Base-by-base conservation (phyloP, 371 early-diverging fungal species). In the Rhizopus arrhizus region DNA sequence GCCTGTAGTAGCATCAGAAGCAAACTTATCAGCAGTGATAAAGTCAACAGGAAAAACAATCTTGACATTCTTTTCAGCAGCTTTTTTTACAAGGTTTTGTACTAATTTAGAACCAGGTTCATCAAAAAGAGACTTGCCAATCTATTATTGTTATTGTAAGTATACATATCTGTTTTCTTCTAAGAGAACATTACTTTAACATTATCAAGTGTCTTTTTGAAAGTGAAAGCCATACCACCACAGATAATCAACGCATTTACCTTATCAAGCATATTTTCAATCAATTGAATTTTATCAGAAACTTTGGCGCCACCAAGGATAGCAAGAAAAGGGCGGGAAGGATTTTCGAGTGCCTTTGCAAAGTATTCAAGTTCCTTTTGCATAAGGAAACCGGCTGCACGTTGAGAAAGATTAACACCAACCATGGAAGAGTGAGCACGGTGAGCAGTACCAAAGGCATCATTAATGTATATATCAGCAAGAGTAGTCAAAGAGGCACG, bases 301-400 rank as follows among this genome's bases (percentile, higher is more conserved):
- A 99, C 95, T 86, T 99, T 99, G 81, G 98, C 97, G 61, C 98
- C 99, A 60, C 99, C 99, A 53, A 99, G 82, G 60, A 99, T 99
- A 51, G 98, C 95, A 63, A 99, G 79, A 89, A 98, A 98, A 40
- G 99, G 97, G 59, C 89, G 84, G 54, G 90, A 88, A 43, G 99
- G 99, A 74, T 81, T 80, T 83, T 98, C 99, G 22, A 88, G 88
- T 43, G 89, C 97, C 85, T 96, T 93, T 64, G 93, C 91, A 84
- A 98, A 98, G 88, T 91, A 96, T 71, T 95, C 93, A 41, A 99
- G 85, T 84, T 99, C 99, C 87, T 98, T 97, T 86, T 96, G 94
- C 94, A 99, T 95, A 72, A 99, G 85, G 75, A 98, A 89, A 58
- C 99, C 99, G 46, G 98, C 92, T 32, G 96, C 97, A 57, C 91